Conservation (phyloP, 148 eudicot species). For the Rhododendron williamsianum region DNA sequence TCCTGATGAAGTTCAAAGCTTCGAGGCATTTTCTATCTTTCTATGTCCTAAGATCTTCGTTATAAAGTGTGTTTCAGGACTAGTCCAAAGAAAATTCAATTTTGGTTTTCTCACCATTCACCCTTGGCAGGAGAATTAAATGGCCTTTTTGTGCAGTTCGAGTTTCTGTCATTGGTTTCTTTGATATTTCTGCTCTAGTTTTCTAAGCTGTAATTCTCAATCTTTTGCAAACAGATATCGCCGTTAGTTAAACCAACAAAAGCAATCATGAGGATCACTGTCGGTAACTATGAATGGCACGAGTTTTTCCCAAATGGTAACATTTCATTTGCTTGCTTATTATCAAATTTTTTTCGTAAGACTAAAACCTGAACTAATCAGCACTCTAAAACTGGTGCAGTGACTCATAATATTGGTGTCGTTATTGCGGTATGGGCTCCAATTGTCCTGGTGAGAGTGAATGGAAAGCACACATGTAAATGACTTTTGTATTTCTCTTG, state of each 20-base stretch:
- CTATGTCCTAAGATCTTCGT: neutral
- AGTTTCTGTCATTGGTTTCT: conserved; percentile 3
- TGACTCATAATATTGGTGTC: conserved; percentile 66
- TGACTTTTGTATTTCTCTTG: conserved; percentile 7
- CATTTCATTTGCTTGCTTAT: conserved; percentile 8
- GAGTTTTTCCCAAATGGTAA: conserved; percentile 89
- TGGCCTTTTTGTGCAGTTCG: neutral
- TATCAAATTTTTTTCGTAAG: conserved; percentile 1
- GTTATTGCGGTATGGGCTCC: conserved; percentile 93
- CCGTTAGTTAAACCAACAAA: conserved; percentile 80
- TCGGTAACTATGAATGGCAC: conserved; percentile 78
- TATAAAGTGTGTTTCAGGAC: neutral
- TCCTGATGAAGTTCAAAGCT: neutral
- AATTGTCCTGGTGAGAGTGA: conserved; percentile 75
- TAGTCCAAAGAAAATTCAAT: neutral
- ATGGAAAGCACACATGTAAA: neutral
- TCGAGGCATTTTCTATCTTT: neutral
- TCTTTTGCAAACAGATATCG: conserved; percentile 42
- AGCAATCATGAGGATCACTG: conserved; percentile 57
- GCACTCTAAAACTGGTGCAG: conserved; percentile 41
- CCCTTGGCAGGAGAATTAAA: neutral
- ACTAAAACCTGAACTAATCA: conserved; percentile 19
- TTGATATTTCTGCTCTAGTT: neutral
- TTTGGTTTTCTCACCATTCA: neutral
- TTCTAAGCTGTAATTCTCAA: conserved; percentile 18